phyloP scores from a whole-genome alignment of 1,284 basidiomycete genomes.

The Leccinum pachyderme region DNA sequence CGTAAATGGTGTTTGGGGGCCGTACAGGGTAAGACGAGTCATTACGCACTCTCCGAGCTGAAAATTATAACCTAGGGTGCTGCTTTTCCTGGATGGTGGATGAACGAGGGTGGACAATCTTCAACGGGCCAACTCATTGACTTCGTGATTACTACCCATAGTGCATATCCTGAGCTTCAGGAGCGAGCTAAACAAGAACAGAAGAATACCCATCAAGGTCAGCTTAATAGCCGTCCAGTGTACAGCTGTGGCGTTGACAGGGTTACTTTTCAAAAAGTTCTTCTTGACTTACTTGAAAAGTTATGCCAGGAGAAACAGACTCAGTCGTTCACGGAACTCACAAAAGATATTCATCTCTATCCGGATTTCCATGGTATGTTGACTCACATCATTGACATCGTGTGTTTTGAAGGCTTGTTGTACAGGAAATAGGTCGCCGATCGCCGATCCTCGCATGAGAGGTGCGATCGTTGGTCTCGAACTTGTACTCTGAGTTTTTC shows the following conservation, averaged over 20 bases:
- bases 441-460: constrained; percentile 91
- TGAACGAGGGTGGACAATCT: constrained; percentile 99
- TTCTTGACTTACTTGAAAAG: constrained; percentile 74
- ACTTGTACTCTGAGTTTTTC: constrained; percentile 47
- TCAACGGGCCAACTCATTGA: constrained; percentile 98
- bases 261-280: constrained; percentile 44
- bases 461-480: constrained; percentile 89
- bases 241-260: background rate
- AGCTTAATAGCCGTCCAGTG: constrained; percentile 6
- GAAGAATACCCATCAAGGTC: constrained; percentile 59
- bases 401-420: background rate
- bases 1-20: constrained; percentile 95
- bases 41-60: constrained; percentile 53
- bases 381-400: background rate
- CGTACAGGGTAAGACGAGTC: constrained; percentile 66
- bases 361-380: constrained; percentile 82
- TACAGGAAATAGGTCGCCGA: constrained; percentile 90
- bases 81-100: constrained; percentile 40
- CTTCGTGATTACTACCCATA: constrained; percentile 91
- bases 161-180: constrained; percentile 73
- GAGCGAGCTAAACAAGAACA: constrained; percentile 53
- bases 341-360: constrained; percentile 90
- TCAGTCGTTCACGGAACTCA: constrained; percentile 76
- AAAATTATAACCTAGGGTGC: background rate
- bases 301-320: constrained; percentile 57